phyloP scores from a whole-genome alignment of 495 filamentous ascomycete species.

The Niebla homalea region DNA sequence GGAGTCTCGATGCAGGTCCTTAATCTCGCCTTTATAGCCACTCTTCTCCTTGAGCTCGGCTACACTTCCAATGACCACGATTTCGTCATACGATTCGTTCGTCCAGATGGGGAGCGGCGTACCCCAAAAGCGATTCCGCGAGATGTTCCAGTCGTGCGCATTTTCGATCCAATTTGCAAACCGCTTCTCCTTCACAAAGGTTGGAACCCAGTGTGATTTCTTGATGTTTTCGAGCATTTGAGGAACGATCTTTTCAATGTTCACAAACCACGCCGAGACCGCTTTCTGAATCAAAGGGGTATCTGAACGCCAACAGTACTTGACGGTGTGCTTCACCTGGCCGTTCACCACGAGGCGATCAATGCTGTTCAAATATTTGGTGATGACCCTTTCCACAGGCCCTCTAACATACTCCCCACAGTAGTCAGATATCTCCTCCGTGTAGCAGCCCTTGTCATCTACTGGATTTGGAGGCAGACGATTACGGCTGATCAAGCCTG shows the following conservation, averaged over 20 bases:
- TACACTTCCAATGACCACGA: conserved; percentile 76
- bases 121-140: conserved; percentile 92
- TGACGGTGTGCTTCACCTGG: conserved; percentile 87
- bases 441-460: conserved; percentile 71
- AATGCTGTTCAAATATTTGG: conserved; percentile 72
- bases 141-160: conserved; percentile 96
- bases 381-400: conserved; percentile 78
- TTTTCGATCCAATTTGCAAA: conserved; percentile 81
- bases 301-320: conserved; percentile 91
- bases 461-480: conserved; percentile 83
- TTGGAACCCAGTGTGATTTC: conserved; percentile 86
- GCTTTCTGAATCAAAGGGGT: conserved; percentile 90
- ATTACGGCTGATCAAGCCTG: conserved; percentile 63
- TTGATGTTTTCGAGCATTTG: conserved; percentile 84
- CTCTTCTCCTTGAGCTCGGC: conserved; percentile 77
- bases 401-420: conserved; percentile 84
- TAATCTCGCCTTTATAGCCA: conserved; percentile 71
- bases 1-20: conserved; percentile 89
- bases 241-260: conserved; percentile 71
- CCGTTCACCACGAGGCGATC: conserved; percentile 77
- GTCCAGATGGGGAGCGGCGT: conserved; percentile 91
- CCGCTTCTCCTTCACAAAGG: conserved; percentile 79
- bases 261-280: conserved; percentile 92
- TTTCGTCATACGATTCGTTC: conserved; percentile 74
- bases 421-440: conserved; percentile 68